phyloP scores from a whole-genome alignment of 225 moss, liverwort and hornwort species.

The Bryoerythrophyllum caledonicum region DNA sequence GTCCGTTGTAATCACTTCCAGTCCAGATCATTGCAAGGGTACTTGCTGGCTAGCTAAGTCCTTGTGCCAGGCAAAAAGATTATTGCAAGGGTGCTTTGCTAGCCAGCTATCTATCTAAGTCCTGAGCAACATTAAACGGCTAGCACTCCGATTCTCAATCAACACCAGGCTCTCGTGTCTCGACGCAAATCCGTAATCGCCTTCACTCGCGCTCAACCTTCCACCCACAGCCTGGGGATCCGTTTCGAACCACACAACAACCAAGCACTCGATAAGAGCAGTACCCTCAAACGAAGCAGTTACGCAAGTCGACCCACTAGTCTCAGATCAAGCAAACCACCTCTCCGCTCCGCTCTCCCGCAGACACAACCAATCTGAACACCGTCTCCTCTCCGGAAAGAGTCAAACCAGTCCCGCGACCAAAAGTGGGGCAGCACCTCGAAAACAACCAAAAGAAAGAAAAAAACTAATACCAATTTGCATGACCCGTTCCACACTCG shows the following conservation, averaged over 20 bases:
- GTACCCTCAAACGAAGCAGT: neutral
- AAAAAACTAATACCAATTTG: neutral
- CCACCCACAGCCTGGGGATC: neutral
- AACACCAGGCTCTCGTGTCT: neutral
- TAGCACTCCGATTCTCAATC: neutral
- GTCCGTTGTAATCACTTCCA: neutral
- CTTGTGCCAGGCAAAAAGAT: no score
- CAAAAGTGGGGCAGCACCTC: neutral
- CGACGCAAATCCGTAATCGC: neutral
- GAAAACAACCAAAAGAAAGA: neutral
- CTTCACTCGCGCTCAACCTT: neutral
- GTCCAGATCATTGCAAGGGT: neutral
- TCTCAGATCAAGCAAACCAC: neutral
- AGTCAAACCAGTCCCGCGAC: slow-evolving; percentile 12
- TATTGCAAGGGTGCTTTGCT: neutral
- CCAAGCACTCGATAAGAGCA: neutral
- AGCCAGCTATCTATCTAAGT: neutral
- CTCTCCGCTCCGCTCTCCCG: neutral
- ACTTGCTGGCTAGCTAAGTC: neutral
- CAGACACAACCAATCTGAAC: neutral
- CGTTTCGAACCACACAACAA: neutral
- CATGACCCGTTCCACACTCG: slow-evolving; percentile 18
- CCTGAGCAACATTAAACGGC: neutral
- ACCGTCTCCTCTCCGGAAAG: neutral
- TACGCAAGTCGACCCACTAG: neutral